Conservation (phyloP, 805 yeast genomes). For the Candida dajiaensis region DNA sequence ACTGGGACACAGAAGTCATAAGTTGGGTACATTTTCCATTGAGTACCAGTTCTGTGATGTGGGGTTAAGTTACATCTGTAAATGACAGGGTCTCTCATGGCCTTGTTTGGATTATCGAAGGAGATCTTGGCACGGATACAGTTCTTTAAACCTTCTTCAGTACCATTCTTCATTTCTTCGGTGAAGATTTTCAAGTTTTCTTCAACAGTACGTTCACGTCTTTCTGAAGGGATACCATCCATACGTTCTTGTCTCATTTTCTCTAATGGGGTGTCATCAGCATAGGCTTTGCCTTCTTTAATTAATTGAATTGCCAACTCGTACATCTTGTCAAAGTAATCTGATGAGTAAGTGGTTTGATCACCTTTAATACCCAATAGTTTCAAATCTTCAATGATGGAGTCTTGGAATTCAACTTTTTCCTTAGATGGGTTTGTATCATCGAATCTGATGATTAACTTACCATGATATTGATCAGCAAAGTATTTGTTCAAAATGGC, state of each 20-base stretch:
- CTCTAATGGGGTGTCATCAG: conserved; percentile 94
- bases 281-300: conserved; percentile 93
- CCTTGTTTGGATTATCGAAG: conserved; percentile 84
- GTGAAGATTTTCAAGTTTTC: conserved; percentile 84
- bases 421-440: conserved; percentile 98
- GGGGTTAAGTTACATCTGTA: conserved; percentile 97
- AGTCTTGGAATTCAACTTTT: conserved; percentile 88
- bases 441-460: conserved; percentile 92
- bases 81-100: conserved; percentile 95
- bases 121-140: conserved; percentile 97
- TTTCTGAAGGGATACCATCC: conserved; percentile 89
- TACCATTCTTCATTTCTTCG: conserved; percentile 89
- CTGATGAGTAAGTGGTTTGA: conserved; percentile 80
- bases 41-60: conserved; percentile 90
- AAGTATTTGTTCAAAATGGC: conserved; percentile 95
- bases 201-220: conserved; percentile 90
- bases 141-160: conserved; percentile 86
- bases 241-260: conserved; percentile 98
- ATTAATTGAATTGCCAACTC: conserved; percentile 80
- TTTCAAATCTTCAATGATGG: conserved; percentile 87
- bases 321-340: conserved; percentile 89
- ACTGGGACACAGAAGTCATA: conserved; percentile 98
- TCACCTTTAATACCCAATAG: conserved; percentile 93
- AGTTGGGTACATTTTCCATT: conserved; percentile 97
- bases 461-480: conserved; percentile 94